Percentiles rank a stretch among this genome's conserved stretches.
phyloP scores from a whole-genome alignment of 257 asterid genomes.

The Solanum dulcamara region DNA sequence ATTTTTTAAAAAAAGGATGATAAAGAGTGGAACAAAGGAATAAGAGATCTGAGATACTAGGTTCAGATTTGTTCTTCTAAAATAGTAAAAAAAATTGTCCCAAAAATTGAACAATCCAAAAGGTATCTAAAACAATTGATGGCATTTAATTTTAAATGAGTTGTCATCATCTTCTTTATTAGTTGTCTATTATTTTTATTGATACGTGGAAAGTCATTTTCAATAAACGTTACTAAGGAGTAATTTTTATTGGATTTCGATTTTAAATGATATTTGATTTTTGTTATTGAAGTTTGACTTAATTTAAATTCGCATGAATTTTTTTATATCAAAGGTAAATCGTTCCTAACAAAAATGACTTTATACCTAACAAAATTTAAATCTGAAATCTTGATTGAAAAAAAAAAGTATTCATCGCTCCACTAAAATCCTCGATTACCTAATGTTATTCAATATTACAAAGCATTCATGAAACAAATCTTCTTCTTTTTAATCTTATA shows the following conservation, averaged over 20 bases:
- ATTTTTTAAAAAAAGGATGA: neutral
- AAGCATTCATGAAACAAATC: no score
- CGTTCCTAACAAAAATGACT: neutral
- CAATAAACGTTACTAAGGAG: neutral
- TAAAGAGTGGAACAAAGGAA: neutral
- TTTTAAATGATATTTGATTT: neutral
- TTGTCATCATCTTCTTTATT: neutral
- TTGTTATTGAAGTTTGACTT: neutral
- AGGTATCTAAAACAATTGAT: neutral
- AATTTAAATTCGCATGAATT: accelerated
- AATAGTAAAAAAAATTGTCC: neutral
- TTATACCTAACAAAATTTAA: neutral
- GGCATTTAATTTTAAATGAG: neutral
- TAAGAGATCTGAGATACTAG: neutral
- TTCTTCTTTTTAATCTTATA: no score
- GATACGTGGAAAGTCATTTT: neutral
- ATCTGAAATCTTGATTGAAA: neutral
- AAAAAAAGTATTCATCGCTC: no score
- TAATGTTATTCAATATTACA: neutral
- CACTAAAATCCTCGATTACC: no score
- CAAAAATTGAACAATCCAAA: neutral
- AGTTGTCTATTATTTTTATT: neutral
- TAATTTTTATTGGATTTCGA: neutral
- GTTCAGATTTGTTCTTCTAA: neutral
- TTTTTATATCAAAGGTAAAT: neutral